Percentiles rank a stretch among this genome's conserved stretches.
These are phyloP conservation scores for Neofusicoccum sp. DNA, from an alignment of 2,329 filamentous ascomycete species.

Conservation along the genomic window DNA sequence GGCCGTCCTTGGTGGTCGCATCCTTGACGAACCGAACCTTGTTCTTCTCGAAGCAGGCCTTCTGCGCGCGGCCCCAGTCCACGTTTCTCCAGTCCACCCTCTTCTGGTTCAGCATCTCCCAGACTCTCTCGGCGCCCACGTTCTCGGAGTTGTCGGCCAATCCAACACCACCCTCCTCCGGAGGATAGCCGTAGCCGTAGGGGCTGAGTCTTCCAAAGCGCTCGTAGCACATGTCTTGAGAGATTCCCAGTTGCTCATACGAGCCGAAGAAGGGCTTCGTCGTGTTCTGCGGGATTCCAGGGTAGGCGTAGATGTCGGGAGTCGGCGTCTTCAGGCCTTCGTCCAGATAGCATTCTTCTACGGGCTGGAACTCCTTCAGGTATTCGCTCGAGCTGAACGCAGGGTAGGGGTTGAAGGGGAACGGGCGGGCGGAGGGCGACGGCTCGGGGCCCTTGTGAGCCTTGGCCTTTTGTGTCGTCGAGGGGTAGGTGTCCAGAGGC, in stretches of 20 bases:
- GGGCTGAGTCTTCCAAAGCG: slow-evolving; percentile 50
- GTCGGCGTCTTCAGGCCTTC: slow-evolving; percentile 48
- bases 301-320: slow-evolving; percentile 66
- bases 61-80: slow-evolving; percentile 50
- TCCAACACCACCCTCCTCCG: slow-evolving; percentile 49
- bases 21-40: slow-evolving; percentile 45
- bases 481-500: slow-evolving; percentile 37
- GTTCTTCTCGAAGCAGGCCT: slow-evolving; percentile 51
- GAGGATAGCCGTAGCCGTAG: slow-evolving; percentile 51
- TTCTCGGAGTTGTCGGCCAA: slow-evolving; percentile 44
- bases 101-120: slow-evolving; percentile 56
- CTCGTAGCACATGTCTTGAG: slow-evolving; percentile 51
- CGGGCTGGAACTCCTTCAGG: slow-evolving; percentile 50
- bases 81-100: slow-evolving; percentile 49
- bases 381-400: slow-evolving; percentile 44
- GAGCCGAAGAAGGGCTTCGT: slow-evolving; percentile 49
- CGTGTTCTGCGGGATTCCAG: slow-evolving; percentile 51
- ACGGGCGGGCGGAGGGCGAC: slow-evolving; percentile 33
- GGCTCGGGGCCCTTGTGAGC: slow-evolving; percentile 29
- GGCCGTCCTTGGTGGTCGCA: slow-evolving; percentile 25
- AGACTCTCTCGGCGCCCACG: slow-evolving; percentile 49
- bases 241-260: slow-evolving; percentile 47
- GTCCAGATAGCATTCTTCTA: slow-evolving; percentile 63
- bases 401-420: slow-evolving; percentile 47
- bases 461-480: slow-evolving; percentile 16